These are phyloP conservation scores for Nidularia sp. DNA, from an alignment of 768 basidiomycete species.

Conservation along the genomic window DNA sequence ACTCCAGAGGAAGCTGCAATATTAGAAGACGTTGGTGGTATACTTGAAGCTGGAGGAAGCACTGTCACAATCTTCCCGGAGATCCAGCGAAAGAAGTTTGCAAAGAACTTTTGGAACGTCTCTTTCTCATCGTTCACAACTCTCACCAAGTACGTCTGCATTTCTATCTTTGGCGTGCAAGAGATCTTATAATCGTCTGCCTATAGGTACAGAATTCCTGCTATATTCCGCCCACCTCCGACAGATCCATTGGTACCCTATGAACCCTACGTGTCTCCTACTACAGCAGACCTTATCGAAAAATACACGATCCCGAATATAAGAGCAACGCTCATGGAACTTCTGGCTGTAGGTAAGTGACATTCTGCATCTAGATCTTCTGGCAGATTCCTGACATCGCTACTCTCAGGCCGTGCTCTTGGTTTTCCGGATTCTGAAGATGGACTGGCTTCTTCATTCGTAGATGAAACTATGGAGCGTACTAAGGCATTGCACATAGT, in stretches of 20 bases:
- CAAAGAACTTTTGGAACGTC: constrained; percentile 65
- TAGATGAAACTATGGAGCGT: constrained; percentile 29
- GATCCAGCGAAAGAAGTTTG: constrained; percentile 59
- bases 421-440: constrained; percentile 42
- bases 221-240: constrained; percentile 47
- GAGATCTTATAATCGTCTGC: neutral
- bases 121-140: constrained; percentile 49
- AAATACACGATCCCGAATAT: constrained; percentile 43
- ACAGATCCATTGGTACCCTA: constrained; percentile 28
- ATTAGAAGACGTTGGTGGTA: constrained; percentile 37
- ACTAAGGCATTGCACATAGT: constrained; percentile 32
- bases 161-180: neutral
- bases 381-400: neutral
- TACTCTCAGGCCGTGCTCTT: constrained; percentile 31
- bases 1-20: constrained; percentile 34
- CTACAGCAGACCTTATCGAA: constrained; percentile 35
- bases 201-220: constrained; percentile 38
- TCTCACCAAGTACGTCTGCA: constrained; percentile 32
- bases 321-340: constrained; percentile 40
- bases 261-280: constrained; percentile 31
- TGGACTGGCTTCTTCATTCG: constrained; percentile 41
- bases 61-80: constrained; percentile 45
- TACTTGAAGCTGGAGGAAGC: constrained; percentile 46
- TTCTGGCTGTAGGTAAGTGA: constrained; percentile 29
- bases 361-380: neutral